phyloP scores from a whole-genome alignment of 208 protist species.

The Wallacemonas sp. region DNA sequence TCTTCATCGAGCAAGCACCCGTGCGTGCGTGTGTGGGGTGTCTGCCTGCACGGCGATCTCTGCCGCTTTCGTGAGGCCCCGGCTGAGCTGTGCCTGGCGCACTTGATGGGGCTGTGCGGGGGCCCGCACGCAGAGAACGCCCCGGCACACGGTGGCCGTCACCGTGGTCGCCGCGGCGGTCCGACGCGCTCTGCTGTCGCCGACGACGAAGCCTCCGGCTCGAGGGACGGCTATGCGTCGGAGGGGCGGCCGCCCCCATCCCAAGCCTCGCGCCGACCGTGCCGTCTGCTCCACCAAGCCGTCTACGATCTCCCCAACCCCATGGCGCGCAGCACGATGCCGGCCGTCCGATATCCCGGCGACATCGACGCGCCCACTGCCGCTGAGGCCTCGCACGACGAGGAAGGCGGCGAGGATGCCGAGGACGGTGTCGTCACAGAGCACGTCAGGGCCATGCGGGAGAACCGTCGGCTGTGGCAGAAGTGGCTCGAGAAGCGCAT shows the following conservation, averaged over 20 bases:
- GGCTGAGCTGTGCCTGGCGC: slow-evolving; percentile 63
- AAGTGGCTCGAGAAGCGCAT: slow-evolving; percentile 58
- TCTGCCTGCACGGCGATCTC: slow-evolving; percentile 66
- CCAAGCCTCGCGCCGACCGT: slow-evolving; percentile 15
- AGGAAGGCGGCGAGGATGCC: slow-evolving; percentile 17
- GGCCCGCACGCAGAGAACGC: slow-evolving; percentile 13
- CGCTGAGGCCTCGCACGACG: slow-evolving; percentile 17
- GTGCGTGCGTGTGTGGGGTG: slow-evolving; percentile 71
- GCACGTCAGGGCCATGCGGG: neutral
- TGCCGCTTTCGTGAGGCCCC: slow-evolving; percentile 75
- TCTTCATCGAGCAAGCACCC: slow-evolving; percentile 40
- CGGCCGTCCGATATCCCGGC: slow-evolving; percentile 24
- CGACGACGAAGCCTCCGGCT: neutral
- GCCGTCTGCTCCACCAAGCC: slow-evolving; percentile 44
- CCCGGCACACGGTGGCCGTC: neutral
- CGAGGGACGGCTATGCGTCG: slow-evolving; percentile 8
- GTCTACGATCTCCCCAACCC: slow-evolving; percentile 54
- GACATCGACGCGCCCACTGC: slow-evolving; percentile 11
- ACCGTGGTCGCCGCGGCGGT: slow-evolving; percentile 1
- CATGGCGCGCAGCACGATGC: slow-evolving; percentile 22
- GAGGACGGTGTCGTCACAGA: slow-evolving; percentile 14
- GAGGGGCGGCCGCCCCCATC: neutral
- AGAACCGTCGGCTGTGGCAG: slow-evolving; percentile 28
- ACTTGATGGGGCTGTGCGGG: slow-evolving; percentile 74
- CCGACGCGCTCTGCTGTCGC: neutral